Evolutionary conservation across 352 stramenopile genomes (phyloP), one percentile per base, ranked within the genome.

Genomic region (Aphanomyces invadans): DNA sequence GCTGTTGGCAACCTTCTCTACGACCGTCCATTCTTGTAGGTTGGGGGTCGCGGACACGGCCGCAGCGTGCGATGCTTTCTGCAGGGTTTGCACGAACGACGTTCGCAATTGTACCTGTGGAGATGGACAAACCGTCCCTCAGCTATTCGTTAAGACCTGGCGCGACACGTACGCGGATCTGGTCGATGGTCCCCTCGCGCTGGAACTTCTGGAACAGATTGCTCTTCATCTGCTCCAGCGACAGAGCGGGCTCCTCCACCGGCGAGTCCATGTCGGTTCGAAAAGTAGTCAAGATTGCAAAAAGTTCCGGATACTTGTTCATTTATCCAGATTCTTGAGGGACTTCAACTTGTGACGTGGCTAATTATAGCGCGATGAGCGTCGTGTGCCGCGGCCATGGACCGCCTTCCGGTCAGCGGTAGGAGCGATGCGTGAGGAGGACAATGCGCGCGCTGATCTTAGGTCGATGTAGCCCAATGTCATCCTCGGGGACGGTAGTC

Each of bases 1-100:
- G 19, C 39, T 67, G 33, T 67, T 67, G 29, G 60, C 60, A 15
- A 67, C 31, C 49, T 67, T 67, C 25, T 67, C 60, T 10, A 67
- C 36, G 11, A 67, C n/a, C 7, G 60, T 49, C 33, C 60, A 67
- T 28, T 67, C 60, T 23, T 49, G 5, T 9, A 9, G 4, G 12
- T 25, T 25, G 44, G 44, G 4, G 49, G 5, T 45, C 10, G 60
- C 5, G 9, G 44, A 7, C 36, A 29, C 49, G 12, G 19, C 32
- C 11, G 29, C 42, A 11, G 45, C n/a, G n/a, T 29, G 15, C 19
- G 10, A 17, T 9, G 26, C 17, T 32, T 48, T 29, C 28, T 67
- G 60, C 19, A 67, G 23, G 26, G 55, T 67, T 21, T 67, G 60
- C 21, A 67, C 60, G 29, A 67, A 67, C 23, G 45, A 55, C 45